Evolutionary conservation across 768 basidiomycete species (phyloP), one percentile per base, ranked within the genome.

Genomic region (Mycena capillaripes): DNA sequence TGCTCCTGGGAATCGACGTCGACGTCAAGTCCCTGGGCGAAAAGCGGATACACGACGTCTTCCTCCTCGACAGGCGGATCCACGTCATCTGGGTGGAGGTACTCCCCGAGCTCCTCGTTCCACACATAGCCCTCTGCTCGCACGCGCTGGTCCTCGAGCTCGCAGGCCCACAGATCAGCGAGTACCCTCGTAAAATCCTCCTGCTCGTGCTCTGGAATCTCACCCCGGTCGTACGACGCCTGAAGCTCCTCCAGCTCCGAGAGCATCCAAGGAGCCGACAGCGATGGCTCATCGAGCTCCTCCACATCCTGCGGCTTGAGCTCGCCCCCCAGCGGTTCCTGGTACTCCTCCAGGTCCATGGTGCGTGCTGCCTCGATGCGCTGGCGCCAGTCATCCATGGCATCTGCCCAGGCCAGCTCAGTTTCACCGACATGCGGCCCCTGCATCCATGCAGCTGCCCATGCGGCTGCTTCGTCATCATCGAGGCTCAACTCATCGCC

Each of bases 21-120:
- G 4, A 16, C 40, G 16, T 16, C 16, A 16, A 9, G 17, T 9
- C 8, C 40, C 8, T 7, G 8, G 40, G 16, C n/a, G n/a, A n/a
- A 17, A 17, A 9, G 40, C 16, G 40, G 9, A 42, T 9, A 4
- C 40, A 4, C 40, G 40, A 42, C 8, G 4, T 42, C 34, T 19
- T 59, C 58, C 9, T 42, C 42, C 12, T 59, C 58, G 38, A 7
- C 38, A 12, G 40, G 21, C 19, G 40, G 17, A n/a, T 59, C 40
- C 17, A 23, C 1, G 0, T 19, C 59, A 14, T 4, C 42, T 3
- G 59, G 27, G 29, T 60, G 59, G 16, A 60, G 27, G n/a, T 63
- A 63, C 32, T 63, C 61, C 3, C 61, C 61, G 10, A 38, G 4
- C 14, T 50, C 61, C n/a, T 63, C 61, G 52, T 65, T 11, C 63